Evolutionary conservation across 345 rosid genomes (phyloP), one percentile per base, ranked within the genome.

Genomic region (Citrus cavaleriei): DNA sequence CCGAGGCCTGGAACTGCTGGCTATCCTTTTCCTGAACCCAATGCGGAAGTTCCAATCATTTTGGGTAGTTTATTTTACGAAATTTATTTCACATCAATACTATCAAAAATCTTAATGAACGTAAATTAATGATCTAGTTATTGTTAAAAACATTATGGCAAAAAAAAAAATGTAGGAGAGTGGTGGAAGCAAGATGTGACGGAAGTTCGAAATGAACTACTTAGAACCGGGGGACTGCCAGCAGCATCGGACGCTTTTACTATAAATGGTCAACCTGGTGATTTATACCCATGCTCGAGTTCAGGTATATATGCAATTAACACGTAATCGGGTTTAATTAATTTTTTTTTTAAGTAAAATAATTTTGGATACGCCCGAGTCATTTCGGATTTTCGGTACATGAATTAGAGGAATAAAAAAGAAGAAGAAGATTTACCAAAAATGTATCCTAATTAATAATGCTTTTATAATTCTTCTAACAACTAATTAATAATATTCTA

Each of bases 231-330:
- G 28, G 84, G 86, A 10, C 65, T 54, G 10, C 85, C 86, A 5
- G 73, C 80, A 5, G 32, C 54, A 4, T 85, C 87, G 18, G 86
- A 85, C 75, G 86, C 88, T 28, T 81, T 67, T 18, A 81, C 83
- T 3, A 77, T 87, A 6, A 85, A 87, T 69, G 90, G 90, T 7
- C 85, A 83, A 71, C 88, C 90, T 58, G 90, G 90, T 18, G 90
- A 81, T 55, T 22, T 83, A 5, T 83, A 80, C 49, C 78, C 83
- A 7, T 85, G 90, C 80, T 87, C 88, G 24, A 28, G 62, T 55
- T 58, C 65, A 77, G 81, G 81, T 83, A 63, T 46, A 6, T 12
- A 8, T 37, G 7, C 7, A 54, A 54, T 54, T 54, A 18, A 18
- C 58, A 18, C 7, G 2, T 5, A 54, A 54, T 54, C 7, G 6